Conservation (phyloP, 345 rosid species). For the Clarkia xantiana region DNA sequence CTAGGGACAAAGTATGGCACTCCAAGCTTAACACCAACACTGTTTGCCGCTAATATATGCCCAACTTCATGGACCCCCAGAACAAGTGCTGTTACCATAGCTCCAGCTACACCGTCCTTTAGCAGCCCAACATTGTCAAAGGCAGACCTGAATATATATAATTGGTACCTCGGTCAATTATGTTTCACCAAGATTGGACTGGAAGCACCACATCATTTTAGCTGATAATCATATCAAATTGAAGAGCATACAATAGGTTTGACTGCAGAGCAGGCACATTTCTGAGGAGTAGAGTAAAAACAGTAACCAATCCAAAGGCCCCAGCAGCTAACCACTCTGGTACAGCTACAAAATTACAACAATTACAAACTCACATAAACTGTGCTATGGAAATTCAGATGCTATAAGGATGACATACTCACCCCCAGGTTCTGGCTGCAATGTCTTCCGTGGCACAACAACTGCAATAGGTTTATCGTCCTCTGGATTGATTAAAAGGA, state of each 20-base stretch:
- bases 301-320: slow-evolving; percentile 71
- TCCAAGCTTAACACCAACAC: slow-evolving; percentile 56
- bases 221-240: not conserved
- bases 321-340: slow-evolving; percentile 99
- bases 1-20: slow-evolving; percentile 93
- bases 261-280: slow-evolving; percentile 84
- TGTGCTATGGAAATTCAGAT: not conserved
- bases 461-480: slow-evolving; percentile 95
- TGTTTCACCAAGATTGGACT: no score
- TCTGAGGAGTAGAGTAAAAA: slow-evolving; percentile 72
- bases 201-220: not conserved
- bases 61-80: slow-evolving; percentile 72
- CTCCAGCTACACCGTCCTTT: slow-evolving; percentile 76
- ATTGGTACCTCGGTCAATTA: not conserved
- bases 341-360: slow-evolving; percentile 41
- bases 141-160: slow-evolving; percentile 40
- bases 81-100: slow-evolving; percentile 61
- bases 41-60: slow-evolving; percentile 59
- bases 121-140: slow-evolving; percentile 64
- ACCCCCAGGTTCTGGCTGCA: slow-evolving; percentile 82
- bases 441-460: slow-evolving; percentile 66
- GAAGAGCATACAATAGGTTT: slow-evolving; percentile 51
- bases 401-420: slow-evolving; percentile 5
- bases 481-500: slow-evolving; percentile 79
- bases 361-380: not conserved